These are phyloP conservation scores for Suillus subalutaceus DNA, from an alignment of 768 basidiomycete species.

Conservation along the genomic window DNA sequence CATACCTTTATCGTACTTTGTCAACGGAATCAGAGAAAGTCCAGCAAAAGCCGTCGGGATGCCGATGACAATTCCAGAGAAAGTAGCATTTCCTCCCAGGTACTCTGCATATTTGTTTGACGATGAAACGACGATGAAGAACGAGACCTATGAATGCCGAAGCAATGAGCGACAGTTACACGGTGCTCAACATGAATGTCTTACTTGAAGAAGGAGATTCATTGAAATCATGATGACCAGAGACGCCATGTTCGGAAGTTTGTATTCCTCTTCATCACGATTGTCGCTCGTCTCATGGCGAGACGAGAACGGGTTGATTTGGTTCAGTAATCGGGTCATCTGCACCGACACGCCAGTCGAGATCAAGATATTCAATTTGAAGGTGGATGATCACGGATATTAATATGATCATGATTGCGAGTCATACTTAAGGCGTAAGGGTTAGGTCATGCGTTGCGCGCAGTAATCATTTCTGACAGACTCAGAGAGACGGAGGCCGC, in stretches of 20 bases:
- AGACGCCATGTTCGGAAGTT: conserved; percentile 50
- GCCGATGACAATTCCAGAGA: conserved; percentile 68
- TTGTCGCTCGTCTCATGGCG: not conserved
- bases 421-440: too few relatives aligned
- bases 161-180: not conserved
- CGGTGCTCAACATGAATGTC: conserved; percentile 1
- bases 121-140: conserved; percentile 72
- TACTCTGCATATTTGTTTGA: conserved; percentile 63
- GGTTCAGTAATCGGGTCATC: not conserved
- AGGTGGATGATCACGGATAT: too few relatives aligned
- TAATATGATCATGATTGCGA: too few relatives aligned
- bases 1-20: conserved; percentile 58
- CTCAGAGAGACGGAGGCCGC: too few relatives aligned
- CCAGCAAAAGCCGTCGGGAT: conserved; percentile 69
- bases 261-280: conserved; percentile 37
- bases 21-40: conserved; percentile 56
- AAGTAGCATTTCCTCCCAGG: conserved; percentile 69
- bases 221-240: conserved; percentile 47
- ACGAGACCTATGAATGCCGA: conserved; percentile 48
- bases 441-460: too few relatives aligned
- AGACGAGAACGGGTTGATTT: not conserved
- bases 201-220: conserved; percentile 50
- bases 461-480: too few relatives aligned
- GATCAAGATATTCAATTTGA: not conserved
- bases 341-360: not conserved